Evolutionary conservation across 768 basidiomycete genomes (phyloP).

Genomic region (Gloeostereum incarnatum): DNA sequence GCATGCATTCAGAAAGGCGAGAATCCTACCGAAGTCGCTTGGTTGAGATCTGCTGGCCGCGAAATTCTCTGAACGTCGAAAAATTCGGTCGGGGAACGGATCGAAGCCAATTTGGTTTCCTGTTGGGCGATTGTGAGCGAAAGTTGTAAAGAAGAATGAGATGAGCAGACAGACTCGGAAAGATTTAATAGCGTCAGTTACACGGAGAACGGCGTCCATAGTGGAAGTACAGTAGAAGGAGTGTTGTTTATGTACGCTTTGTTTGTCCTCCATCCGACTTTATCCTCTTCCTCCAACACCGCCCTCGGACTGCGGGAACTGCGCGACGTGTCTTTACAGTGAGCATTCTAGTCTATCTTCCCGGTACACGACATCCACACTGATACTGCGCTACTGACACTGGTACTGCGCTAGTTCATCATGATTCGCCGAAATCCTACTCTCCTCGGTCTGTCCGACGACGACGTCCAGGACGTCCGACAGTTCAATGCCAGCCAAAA

Average conservation of each 20-base stretch:
- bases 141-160: constrained; percentile 2
- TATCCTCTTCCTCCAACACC: not conserved
- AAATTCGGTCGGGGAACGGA: constrained; percentile 69
- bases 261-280: not conserved
- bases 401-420: constrained; percentile 3
- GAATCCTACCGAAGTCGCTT: constrained; percentile 59
- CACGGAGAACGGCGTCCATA: constrained; percentile 64
- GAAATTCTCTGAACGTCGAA: constrained; percentile 81
- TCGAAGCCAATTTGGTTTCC: constrained; percentile 73
- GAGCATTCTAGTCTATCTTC: too few relatives aligned
- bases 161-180: constrained; percentile 44
- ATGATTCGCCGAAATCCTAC: constrained; percentile 79
- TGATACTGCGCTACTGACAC: too few relatives aligned
- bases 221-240: constrained; percentile 11
- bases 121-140: constrained; percentile 17
- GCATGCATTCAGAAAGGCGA: not conserved
- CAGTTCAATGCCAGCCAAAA: constrained; percentile 46
- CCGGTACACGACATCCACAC: too few relatives aligned
- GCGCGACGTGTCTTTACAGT: too few relatives aligned
- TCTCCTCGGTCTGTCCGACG: constrained; percentile 65
- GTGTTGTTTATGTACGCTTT: not conserved
- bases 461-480: constrained; percentile 73
- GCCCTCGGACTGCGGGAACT: constrained; percentile 2
- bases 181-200: constrained; percentile 58
- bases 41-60: constrained; percentile 73